Conservation (phyloP, 1,284 basidiomycete species). For the Chalciporus sp. region DNA sequence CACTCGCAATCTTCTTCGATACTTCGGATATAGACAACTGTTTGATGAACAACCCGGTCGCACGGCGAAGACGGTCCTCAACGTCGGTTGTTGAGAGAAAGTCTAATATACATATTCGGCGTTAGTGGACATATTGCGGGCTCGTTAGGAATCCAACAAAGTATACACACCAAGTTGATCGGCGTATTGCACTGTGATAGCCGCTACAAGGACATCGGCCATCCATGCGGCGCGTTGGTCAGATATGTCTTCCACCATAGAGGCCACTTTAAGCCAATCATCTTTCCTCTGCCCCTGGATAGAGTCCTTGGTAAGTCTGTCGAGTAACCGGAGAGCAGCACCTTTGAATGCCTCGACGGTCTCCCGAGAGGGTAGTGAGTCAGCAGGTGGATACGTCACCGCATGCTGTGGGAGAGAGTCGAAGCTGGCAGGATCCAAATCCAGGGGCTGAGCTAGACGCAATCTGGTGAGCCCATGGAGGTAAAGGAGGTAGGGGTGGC, state of each 20-base stretch:
- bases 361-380: slow-evolving; percentile 51
- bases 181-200: slow-evolving; percentile 60
- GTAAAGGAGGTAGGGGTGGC: slow-evolving; percentile 60
- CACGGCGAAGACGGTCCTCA: slow-evolving; percentile 61
- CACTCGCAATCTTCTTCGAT: slow-evolving; percentile 71
- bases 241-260: slow-evolving; percentile 65
- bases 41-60: slow-evolving; percentile 70
- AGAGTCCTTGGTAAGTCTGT: slow-evolving; percentile 64
- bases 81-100: slow-evolving; percentile 59
- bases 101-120: slow-evolving; percentile 43
- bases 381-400: slow-evolving; percentile 51
- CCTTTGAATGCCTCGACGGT: slow-evolving; percentile 65
- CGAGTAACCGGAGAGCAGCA: slow-evolving; percentile 63
- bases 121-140: slow-evolving; percentile 7
- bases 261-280: slow-evolving; percentile 63
- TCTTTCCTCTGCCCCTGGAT: slow-evolving; percentile 58
- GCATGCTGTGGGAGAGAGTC: slow-evolving; percentile 42
- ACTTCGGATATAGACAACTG: slow-evolving; percentile 76
- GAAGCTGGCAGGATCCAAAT: slow-evolving; percentile 30
- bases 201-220: slow-evolving; percentile 71
- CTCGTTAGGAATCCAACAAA: not conserved
- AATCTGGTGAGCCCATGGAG: slow-evolving; percentile 68
- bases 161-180: slow-evolving; percentile 66
- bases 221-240: slow-evolving; percentile 65
- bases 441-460: slow-evolving; percentile 39